Evolutionary conservation across 2,329 filamentous ascomycete species (phyloP), one percentile per base, ranked within the genome.

Genomic region (Dothidotthia symphoricarpi): DNA sequence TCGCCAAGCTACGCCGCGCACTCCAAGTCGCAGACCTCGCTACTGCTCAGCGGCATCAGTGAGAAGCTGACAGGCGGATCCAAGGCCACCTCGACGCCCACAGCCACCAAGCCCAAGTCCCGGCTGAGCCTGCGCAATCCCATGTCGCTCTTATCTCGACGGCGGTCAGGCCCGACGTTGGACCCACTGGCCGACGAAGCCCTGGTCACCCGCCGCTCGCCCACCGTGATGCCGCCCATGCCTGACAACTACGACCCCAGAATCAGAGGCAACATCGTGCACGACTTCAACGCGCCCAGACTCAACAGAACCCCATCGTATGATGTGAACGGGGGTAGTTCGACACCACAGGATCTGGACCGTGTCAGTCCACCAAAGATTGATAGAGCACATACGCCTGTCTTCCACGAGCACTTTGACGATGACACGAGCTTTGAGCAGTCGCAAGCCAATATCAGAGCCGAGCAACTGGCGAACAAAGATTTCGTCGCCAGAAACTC

Each of bases 231-330:
- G 13, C 63, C 64, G 3, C 71, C 75, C 2, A 70, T 78, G 36
- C 77, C 78, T 2, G 78, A 80, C 41, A 76, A 81, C 51, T 82
- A 80, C 53, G 79, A 82, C 50, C 79, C 80, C 10, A 72, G 79
- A 36, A 83, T 83, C 41, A 74, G 77, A 35, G 81, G 80, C 13
- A 81, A 76, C 32, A 74, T 80, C 15, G 72, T 83, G 1, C 80
- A 84, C 63, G 81, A 84, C 52, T 84, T 83, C 58, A 82, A 78
- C 32, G 77, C 75, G 3, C 81, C 80, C 5, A 69, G 78, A 34
- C 66, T 72, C 28, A 72, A 74, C 36, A 63, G 70, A 33, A 69
- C 63, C 28, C 60, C 60, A 16, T 67, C 64, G 6, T 57, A 67
- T 46, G 65, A 51, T 34, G 61, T 61, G 28, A 53, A 57, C 12